phyloP scores from a whole-genome alignment of 2,329 filamentous ascomycete species.

The Pestalotiopsis sp. region DNA sequence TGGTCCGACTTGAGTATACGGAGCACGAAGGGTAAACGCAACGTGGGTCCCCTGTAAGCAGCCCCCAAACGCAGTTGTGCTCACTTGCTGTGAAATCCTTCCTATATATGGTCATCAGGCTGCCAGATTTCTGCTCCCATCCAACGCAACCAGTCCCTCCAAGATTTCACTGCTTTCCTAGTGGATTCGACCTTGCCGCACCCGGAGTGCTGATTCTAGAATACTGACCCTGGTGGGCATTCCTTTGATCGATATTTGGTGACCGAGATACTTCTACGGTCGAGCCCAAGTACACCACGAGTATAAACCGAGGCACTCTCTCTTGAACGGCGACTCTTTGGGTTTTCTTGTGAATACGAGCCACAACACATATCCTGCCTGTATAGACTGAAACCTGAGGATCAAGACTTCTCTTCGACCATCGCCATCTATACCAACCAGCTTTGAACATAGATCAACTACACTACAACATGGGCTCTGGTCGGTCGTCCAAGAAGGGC shows the following conservation, averaged over 20 bases:
- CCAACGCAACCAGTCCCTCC: constrained; percentile 11
- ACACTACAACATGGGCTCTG: constrained; percentile 19
- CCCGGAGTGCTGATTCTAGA: constrained; percentile 23
- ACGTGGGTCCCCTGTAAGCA: constrained; percentile 3
- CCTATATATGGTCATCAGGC: constrained; percentile 8
- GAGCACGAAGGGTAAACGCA: background rate
- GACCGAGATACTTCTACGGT: background rate
- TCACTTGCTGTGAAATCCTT: background rate
- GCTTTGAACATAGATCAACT: background rate
- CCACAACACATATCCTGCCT: background rate
- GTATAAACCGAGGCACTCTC: constrained; percentile 12
- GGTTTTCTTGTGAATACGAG: background rate
- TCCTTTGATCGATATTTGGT: constrained; percentile 18
- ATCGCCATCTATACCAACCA: background rate
- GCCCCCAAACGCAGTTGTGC: background rate
- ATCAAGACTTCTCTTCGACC: background rate
- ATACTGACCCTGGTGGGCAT: constrained; percentile 25
- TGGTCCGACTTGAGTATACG: background rate
- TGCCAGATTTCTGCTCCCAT: constrained; percentile 2
- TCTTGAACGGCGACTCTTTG: background rate
- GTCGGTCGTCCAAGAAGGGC: constrained; percentile 15
- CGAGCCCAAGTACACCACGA: background rate
- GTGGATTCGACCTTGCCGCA: constrained; percentile 19
- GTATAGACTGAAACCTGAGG: background rate
- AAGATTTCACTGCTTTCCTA: constrained; percentile 8